Percentiles rank a stretch among this genome's conserved stretches.
phyloP scores from a whole-genome alignment of 305 asterid genomes.

The Fraxinus baroniana region DNA sequence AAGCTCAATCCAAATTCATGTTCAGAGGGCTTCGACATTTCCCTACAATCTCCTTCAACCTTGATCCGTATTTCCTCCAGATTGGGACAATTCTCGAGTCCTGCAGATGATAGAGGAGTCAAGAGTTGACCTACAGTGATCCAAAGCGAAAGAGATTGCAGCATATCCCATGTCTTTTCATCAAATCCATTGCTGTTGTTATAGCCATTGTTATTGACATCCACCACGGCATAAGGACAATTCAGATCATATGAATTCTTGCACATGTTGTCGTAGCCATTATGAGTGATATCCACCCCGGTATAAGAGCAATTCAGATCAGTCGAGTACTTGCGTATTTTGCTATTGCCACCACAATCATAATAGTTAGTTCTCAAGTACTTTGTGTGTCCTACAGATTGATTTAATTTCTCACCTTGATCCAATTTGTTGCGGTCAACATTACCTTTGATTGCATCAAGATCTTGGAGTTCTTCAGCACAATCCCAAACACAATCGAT shows the following conservation, averaged over 20 bases:
- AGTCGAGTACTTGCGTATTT: slow-evolving; percentile 25
- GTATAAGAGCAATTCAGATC: slow-evolving; percentile 28
- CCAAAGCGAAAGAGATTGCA: slow-evolving; percentile 71
- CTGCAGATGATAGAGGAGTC: slow-evolving; percentile 52
- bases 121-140: slow-evolving; percentile 71
- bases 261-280: slow-evolving; percentile 11
- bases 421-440: slow-evolving; percentile 50
- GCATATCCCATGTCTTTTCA: slow-evolving; percentile 56
- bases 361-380: slow-evolving; percentile 18
- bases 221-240: slow-evolving; percentile 28
- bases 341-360: slow-evolving; percentile 30
- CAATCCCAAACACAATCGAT: slow-evolving; percentile 76
- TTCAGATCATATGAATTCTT: slow-evolving; percentile 46
- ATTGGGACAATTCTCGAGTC: slow-evolving; percentile 72
- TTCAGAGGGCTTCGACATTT: slow-evolving; percentile 47
- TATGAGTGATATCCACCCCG: slow-evolving; percentile 3
- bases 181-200: slow-evolving; percentile 28
- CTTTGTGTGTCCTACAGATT: slow-evolving; percentile 2
- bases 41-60: slow-evolving; percentile 87
- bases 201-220: slow-evolving; percentile 29
- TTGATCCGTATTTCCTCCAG: slow-evolving; percentile 77
- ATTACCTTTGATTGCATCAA: slow-evolving; percentile 30
- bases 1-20: slow-evolving; percentile 60
- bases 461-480: slow-evolving; percentile 38
- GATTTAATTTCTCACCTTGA: slow-evolving; percentile 32